Evolutionary conservation across 345 rosid genomes (phyloP).

Genomic region (Citrus cavaleriei): DNA sequence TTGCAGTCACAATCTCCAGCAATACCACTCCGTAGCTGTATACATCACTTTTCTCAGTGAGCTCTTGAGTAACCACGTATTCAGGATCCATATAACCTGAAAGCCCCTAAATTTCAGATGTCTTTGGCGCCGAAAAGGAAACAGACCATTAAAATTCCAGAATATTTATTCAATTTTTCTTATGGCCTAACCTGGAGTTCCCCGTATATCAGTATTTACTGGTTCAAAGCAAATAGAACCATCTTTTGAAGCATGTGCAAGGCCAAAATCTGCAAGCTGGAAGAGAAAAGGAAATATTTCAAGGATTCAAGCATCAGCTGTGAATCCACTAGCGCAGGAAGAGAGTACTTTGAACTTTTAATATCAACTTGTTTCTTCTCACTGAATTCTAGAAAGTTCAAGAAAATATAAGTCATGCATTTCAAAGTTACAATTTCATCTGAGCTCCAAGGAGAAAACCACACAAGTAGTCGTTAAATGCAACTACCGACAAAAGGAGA

Average conservation of each 20-base stretch:
- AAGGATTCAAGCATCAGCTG: not conserved
- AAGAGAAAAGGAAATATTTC: slow-evolving; percentile 6
- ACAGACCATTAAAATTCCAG: not conserved
- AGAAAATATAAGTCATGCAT: not conserved
- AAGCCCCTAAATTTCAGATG: slow-evolving; percentile 16
- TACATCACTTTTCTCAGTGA: slow-evolving; percentile 86
- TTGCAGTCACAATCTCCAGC: slow-evolving; percentile 75
- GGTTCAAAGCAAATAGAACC: slow-evolving; percentile 90
- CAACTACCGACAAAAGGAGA: not conserved
- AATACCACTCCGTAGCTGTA: slow-evolving; percentile 94
- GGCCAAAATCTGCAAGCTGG: slow-evolving; percentile 98
- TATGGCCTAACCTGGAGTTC: slow-evolving; percentile 81
- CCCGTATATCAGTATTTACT: slow-evolving; percentile 76
- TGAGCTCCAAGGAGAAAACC: not conserved
- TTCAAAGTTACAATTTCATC: not conserved
- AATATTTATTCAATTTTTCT: not conserved
- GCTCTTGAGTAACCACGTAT: slow-evolving; percentile 77
- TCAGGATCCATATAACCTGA: slow-evolving; percentile 98
- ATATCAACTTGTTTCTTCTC: not conserved
- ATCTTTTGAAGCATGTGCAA: slow-evolving; percentile 84
- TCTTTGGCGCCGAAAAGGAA: not conserved
- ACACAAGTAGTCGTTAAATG: not conserved
- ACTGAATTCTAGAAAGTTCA: not conserved
- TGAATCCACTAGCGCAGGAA: not conserved
- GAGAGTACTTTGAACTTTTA: not conserved